Base-by-base conservation (phyloP, 352 stramenopile species). In the Phytopythium oedochilum region DNA sequence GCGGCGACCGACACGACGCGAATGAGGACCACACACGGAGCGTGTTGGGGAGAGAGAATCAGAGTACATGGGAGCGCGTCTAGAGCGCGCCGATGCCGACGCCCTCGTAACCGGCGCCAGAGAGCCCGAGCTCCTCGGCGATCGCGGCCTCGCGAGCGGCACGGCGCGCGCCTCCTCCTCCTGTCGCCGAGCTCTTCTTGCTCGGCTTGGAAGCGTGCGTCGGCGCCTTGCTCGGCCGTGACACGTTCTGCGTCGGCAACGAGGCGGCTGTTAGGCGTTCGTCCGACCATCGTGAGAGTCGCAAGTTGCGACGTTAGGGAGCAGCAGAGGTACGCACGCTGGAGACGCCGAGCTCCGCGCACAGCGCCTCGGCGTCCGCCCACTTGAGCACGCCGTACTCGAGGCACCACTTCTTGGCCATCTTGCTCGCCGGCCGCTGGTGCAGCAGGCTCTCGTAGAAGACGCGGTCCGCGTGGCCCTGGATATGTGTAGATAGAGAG, bases 381-480 rank as follows among this genome's bases (percentile, higher is more conserved):
- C 82, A 92, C 58, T 94, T 91, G 57, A 96, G 82, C 42, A 96
- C 81, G 54, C 87, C 87, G 61, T 94, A 89, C 68, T 96, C 87
- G 22, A 96, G 74, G 55, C 87, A 96, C 87, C 87, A 96, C 60
- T 96, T 96, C 61, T 83, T 73, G 17, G 82, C 87, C 83, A 96
- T 96, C 64, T 68, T 79, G 53, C 84, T 94, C 43, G 89, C 63
- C 0, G 87, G 85, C 15, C 83, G 79, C 68, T 96, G 87, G 50
- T 90, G 78, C 55, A 94, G 63, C 57, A 96, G 57, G 59, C 85
- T 95, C 71, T 96, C 87, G 61, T 96, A 96, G 66, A 96, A 96
- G 15, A 96, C 87, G 53, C 87, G 83, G 48, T 96, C 87, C 32
- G 85, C 85, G 63, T 88, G 92, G 51, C 85, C 87, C 75, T 94